phyloP scores from a whole-genome alignment of 2,329 filamentous ascomycete species.

The Elsinoe fawcettii region DNA sequence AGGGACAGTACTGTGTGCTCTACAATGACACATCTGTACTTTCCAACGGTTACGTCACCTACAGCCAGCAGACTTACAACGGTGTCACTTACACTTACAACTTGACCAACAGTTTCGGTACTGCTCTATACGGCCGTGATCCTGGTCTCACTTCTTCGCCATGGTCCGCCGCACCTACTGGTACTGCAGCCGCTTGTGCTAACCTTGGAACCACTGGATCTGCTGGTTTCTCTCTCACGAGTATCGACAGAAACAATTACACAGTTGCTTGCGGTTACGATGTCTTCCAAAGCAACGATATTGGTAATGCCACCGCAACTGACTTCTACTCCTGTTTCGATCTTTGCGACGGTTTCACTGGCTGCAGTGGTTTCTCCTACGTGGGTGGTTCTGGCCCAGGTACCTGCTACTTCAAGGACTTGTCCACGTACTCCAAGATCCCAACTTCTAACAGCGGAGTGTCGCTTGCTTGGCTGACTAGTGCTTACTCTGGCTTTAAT shows the following conservation, averaged over 20 bases:
- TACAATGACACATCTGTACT: slow-evolving; percentile 15
- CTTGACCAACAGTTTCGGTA: slow-evolving; percentile 17
- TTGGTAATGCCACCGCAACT: slow-evolving; percentile 16
- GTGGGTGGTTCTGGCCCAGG: slow-evolving; percentile 9
- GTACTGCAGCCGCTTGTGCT: slow-evolving; percentile 15
- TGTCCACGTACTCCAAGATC: neutral
- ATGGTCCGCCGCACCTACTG: slow-evolving; percentile 17
- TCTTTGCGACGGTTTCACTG: slow-evolving; percentile 15
- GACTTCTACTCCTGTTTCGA: slow-evolving; percentile 20
- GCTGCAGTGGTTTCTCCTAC: slow-evolving; percentile 18
- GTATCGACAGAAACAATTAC: slow-evolving; percentile 16
- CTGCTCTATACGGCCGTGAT: slow-evolving; percentile 18
- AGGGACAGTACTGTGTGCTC: slow-evolving; percentile 17
- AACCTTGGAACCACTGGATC: slow-evolving; percentile 15
- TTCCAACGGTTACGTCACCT: slow-evolving; percentile 10
- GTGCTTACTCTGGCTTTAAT: slow-evolving; percentile 16
- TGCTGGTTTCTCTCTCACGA: neutral
- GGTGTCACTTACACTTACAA: slow-evolving; percentile 17
- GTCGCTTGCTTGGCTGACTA: slow-evolving; percentile 15
- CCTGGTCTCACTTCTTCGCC: slow-evolving; percentile 9
- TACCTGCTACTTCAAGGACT: slow-evolving; percentile 19
- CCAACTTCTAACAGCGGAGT: neutral
- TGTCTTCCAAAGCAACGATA: slow-evolving; percentile 15
- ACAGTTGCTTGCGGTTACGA: slow-evolving; percentile 19
- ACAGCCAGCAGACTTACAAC: neutral